These are phyloP conservation scores for Cymodocea nodosa DNA, from an alignment of 116 monocot genomes.

Conservation along the genomic window DNA sequence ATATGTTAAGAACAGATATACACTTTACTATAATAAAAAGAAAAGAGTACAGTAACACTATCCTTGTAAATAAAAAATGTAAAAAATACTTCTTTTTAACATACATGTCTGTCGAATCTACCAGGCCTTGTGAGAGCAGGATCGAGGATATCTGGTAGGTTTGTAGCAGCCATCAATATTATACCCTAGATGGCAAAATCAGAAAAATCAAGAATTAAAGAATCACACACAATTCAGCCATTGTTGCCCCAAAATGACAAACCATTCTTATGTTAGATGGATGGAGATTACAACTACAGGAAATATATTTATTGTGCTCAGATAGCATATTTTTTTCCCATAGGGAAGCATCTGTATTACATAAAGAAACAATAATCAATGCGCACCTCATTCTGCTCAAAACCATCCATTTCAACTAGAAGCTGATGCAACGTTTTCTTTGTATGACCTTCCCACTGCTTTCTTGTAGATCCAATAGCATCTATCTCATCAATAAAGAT, in stretches of 20 bases:
- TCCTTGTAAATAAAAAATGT: background rate
- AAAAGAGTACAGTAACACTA: background rate
- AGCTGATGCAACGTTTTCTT: conserved; percentile 98
- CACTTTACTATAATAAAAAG: too few relatives aligned
- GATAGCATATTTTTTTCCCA: too few relatives aligned
- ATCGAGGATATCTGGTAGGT: conserved; percentile 97
- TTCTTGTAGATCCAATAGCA: conserved; percentile 95
- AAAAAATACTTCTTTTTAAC: conserved; percentile 36
- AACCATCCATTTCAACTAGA: conserved; percentile 99
- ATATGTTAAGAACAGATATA: too few relatives aligned
- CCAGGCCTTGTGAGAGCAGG: conserved; percentile 96
- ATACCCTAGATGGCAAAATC: conserved; percentile 52
- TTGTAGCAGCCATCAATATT: conserved; percentile 98
- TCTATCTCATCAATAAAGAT: conserved; percentile 99
- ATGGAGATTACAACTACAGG: too few relatives aligned
- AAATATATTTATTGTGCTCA: too few relatives aligned
- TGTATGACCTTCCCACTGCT: conserved; percentile 99
- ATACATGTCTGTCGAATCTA: conserved; percentile 98
- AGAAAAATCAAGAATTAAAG: background rate
- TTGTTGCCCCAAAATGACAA: background rate
- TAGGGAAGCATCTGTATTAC: too few relatives aligned
- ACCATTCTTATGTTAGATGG: too few relatives aligned
- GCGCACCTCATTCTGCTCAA: conserved; percentile 96
- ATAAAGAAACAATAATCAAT: background rate
- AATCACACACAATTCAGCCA: background rate